These are phyloP conservation scores for Diaporthe capsici DNA, from an alignment of 2,329 filamentous ascomycete genomes.

Conservation along the genomic window DNA sequence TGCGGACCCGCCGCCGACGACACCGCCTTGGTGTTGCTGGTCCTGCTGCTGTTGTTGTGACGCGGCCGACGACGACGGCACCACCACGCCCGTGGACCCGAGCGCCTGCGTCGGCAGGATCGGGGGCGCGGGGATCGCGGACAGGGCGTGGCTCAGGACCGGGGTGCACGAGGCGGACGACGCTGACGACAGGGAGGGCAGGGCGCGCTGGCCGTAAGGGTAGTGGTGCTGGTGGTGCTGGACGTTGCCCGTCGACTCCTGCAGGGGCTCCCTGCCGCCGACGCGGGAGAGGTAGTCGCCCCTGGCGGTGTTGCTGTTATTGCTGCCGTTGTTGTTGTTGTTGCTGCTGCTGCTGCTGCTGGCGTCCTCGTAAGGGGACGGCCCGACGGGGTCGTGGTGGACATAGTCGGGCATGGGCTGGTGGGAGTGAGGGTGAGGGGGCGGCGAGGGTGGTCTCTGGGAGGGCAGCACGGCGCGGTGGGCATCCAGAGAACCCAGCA, in stretches of 20 bases:
- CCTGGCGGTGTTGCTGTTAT: not conserved
- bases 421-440: constrained; percentile 54
- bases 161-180: constrained; percentile 39
- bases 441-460: constrained; percentile 56
- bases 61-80: not conserved
- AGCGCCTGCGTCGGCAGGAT: constrained; percentile 66
- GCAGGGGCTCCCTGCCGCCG: constrained; percentile 59
- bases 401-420: constrained; percentile 37
- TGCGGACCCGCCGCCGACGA: not conserved
- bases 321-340: not conserved
- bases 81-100: constrained; percentile 55
- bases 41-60: constrained; percentile 48
- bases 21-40: not conserved
- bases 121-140: constrained; percentile 56
- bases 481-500: constrained; percentile 57
- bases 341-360: not conserved
- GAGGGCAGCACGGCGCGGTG: constrained; percentile 64
- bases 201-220: constrained; percentile 36
- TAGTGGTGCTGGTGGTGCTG: constrained; percentile 56
- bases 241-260: constrained; percentile 67
- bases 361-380: constrained; percentile 23
- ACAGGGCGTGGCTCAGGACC: constrained; percentile 31
- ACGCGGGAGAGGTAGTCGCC: constrained; percentile 2
- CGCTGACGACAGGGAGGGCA: constrained; percentile 32
- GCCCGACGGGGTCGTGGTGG: constrained; percentile 16